Percentiles rank a stretch among this genome's conserved stretches.
Conservation (phyloP, 2,329 filamentous ascomycete species). For the Scedosporium minutisporum region DNA sequence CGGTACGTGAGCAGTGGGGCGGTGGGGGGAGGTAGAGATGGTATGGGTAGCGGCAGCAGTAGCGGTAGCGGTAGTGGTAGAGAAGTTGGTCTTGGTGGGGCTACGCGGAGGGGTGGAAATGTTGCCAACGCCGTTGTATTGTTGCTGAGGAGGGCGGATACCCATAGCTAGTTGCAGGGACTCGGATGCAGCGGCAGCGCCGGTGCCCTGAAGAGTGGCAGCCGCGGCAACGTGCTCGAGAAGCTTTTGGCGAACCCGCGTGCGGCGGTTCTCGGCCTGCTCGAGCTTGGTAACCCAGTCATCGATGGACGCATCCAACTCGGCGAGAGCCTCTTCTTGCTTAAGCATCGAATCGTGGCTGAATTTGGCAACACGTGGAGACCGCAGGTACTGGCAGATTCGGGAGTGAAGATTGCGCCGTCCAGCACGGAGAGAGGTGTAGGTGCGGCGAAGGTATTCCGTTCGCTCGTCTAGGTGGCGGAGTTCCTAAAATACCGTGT, state of each 20-base stretch:
- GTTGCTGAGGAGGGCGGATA: conserved; percentile 21
- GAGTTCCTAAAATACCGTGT: conserved; percentile 46
- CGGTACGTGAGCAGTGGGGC: conserved; percentile 42
- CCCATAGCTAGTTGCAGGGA: conserved; percentile 32
- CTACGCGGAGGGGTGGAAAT: conserved; percentile 50
- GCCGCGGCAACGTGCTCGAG: conserved; percentile 74
- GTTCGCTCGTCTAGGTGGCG: conserved; percentile 67
- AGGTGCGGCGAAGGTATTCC: conserved; percentile 68
- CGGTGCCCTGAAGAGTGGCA: conserved; percentile 35
- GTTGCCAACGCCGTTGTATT: conserved; percentile 23
- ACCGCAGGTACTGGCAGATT: conserved; percentile 68
- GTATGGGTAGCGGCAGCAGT: conserved; percentile 17
- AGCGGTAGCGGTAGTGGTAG: conserved; percentile 24
- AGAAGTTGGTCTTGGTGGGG: conserved; percentile 35
- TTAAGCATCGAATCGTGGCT: conserved; percentile 66
- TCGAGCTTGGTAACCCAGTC: conserved; percentile 77
- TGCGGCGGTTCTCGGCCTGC: conserved; percentile 66
- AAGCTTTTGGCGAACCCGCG: conserved; percentile 67
- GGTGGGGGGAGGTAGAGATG: conserved; percentile 34
- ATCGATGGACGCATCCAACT: conserved; percentile 69
- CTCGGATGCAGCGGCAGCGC: conserved; percentile 23
- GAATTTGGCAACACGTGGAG: conserved; percentile 60
- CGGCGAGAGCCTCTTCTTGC: conserved; percentile 69
- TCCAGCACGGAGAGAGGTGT: conserved; percentile 64
- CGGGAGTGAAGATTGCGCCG: conserved; percentile 67